These are phyloP conservation scores for Penicillium carneum DNA, from an alignment of 2,329 filamentous ascomycete genomes.

Conservation along the genomic window DNA sequence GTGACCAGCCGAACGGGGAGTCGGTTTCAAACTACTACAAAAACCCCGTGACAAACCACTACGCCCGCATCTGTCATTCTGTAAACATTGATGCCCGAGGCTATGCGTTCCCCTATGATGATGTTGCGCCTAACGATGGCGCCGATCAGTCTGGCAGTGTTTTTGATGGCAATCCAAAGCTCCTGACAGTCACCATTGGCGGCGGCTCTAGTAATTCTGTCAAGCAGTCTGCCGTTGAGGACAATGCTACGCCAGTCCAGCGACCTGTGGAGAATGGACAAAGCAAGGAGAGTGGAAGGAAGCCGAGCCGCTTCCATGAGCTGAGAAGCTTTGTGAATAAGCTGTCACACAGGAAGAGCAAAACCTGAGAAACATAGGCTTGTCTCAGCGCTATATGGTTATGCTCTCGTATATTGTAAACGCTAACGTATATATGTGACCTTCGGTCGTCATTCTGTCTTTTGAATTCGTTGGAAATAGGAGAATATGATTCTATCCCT, in stretches of 20 bases:
- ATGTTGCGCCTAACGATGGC: conserved; percentile 65
- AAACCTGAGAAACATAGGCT: background rate
- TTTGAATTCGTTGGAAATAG: background rate
- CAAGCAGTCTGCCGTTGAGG: conserved; percentile 1
- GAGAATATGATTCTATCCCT: background rate
- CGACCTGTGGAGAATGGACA: background rate
- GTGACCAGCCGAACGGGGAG: conserved; percentile 63
- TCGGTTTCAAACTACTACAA: conserved; percentile 61
- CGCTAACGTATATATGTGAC: conserved; percentile 7
- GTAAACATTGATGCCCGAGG: conserved; percentile 66
- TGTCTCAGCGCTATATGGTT: background rate
- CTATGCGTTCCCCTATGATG: conserved; percentile 76
- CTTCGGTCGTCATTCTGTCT: background rate
- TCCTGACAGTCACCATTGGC: conserved; percentile 66
- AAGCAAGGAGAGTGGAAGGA: background rate
- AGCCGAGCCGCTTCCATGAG: conserved; percentile 8
- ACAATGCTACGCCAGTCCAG: background rate
- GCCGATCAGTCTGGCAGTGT: conserved; percentile 69
- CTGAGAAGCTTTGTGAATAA: conserved; percentile 24
- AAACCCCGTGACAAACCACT: conserved; percentile 68
- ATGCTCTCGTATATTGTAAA: conserved; percentile 3
- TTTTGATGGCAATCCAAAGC: conserved; percentile 62
- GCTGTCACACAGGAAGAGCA: conserved; percentile 21
- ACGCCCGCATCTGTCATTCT: conserved; percentile 69
- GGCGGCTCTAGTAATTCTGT: conserved; percentile 39